These are phyloP conservation scores for Trichoderma afroharzianum DNA, from an alignment of 2,329 filamentous ascomycete genomes.

Conservation along the genomic window DNA sequence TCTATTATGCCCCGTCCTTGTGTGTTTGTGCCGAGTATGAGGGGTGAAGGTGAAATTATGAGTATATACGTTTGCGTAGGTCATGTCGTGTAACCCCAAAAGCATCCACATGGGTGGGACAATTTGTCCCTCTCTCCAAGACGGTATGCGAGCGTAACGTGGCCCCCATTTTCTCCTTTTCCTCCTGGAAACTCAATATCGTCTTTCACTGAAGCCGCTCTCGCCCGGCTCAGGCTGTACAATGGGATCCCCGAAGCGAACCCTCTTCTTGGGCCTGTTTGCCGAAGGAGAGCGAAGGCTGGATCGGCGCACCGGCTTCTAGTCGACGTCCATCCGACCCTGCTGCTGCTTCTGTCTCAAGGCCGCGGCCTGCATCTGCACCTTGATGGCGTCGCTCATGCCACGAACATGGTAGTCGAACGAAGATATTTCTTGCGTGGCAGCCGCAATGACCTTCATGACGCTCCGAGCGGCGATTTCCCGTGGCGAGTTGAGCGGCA, in stretches of 20 bases:
- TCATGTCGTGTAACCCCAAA: neutral
- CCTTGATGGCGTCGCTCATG: slow-evolving; percentile 23
- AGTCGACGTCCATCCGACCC: slow-evolving; percentile 6
- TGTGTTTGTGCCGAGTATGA: neutral
- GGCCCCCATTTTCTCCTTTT: neutral
- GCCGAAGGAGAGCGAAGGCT: neutral
- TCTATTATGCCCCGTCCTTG: neutral
- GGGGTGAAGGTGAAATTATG: neutral
- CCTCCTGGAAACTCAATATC: neutral
- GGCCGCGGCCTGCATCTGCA: neutral
- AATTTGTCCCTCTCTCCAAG: neutral
- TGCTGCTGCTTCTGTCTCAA: neutral
- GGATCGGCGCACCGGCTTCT: slow-evolving; percentile 5
- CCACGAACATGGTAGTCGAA: slow-evolving; percentile 26
- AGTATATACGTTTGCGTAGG: neutral
- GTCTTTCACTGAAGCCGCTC: neutral
- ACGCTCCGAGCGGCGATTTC: slow-evolving; percentile 24
- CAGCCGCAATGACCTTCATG: slow-evolving; percentile 22
- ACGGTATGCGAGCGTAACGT: neutral
- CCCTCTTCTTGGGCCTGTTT: neutral
- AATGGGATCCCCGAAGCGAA: neutral
- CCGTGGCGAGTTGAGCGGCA: slow-evolving; percentile 20
- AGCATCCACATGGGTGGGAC: neutral
- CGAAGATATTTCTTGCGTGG: slow-evolving; percentile 21
- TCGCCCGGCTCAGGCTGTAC: neutral